Evolutionary conservation across 78 protist species (phyloP), one percentile per base, ranked within the genome.

Genomic region (Pigoraptor vietnamica): DNA sequence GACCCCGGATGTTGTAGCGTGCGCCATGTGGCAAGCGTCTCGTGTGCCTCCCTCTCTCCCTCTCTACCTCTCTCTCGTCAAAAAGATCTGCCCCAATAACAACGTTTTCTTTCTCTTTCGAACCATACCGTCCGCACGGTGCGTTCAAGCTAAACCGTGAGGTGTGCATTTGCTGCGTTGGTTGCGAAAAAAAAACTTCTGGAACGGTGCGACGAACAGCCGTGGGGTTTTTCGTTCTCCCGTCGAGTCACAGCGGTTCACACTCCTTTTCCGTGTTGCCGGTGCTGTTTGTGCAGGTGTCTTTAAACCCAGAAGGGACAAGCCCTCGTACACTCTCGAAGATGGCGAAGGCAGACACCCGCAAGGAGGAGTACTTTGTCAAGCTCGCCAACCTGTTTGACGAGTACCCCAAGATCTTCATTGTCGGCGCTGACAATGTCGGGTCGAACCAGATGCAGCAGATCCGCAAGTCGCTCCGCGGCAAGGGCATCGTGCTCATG

Each of bases 401-500:
- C 34, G 39, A 82, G 87, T 87, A 87, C 90, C 29, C 82, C 87
- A 1, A 55, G 32, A 87, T 98, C 88, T 79, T 98, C 89, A 34
- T 99, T 40, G 99, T 98, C 34, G 89, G 39, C 36, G 96, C 92
- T 1, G 99, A 99, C 97, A 98, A 98, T 90, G 99, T 99, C 86
- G 98, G 99, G 37, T 98, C 99, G 86, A 39, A 90, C 88, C 99
- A 98, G 97, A 82, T 99, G 91, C 97, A 96, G 83, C 88, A 94
- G 79, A 97, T 97, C 95, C 96, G 99, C 39, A 48, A 79, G 29
- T 91, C 98, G 33, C 97, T 98, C 87, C 98, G 99, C 56, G 99
- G 98, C n/a, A 55, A 92, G 40, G 99, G 98, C 37, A 96, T 67
- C 86, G 34, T 99, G 23, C 95, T 98, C 90, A 96, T 97, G 98